Percentiles rank a stretch among this genome's conserved stretches.
Evolutionary conservation across 108 stramenopile genomes (phyloP).

Genomic region (Skeletonema menzelii): DNA sequence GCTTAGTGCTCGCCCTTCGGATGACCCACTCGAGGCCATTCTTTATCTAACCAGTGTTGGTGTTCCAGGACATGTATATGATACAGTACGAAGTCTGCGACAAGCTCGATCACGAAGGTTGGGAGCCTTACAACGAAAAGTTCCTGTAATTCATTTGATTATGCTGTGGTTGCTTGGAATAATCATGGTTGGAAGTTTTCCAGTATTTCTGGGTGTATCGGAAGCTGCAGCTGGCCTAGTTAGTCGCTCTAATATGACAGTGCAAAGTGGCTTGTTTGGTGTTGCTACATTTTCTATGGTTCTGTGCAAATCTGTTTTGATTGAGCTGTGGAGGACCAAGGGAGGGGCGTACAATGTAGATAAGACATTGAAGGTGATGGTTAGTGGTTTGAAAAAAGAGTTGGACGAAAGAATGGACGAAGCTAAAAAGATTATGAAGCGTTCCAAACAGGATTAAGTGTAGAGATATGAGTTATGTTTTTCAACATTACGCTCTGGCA

Average conservation of each 20-base stretch:
- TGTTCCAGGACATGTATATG: constrained; percentile 75
- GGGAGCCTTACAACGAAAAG: constrained; percentile 85
- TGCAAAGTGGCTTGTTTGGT: constrained; percentile 50
- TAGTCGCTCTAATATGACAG: constrained; percentile 36
- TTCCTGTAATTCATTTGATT: constrained; percentile 65
- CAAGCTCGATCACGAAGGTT: constrained; percentile 75
- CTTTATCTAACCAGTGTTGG: constrained; percentile 88
- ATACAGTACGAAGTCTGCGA: constrained; percentile 78
- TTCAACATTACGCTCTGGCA: not conserved
- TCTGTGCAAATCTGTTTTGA: constrained; percentile 65
- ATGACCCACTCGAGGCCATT: constrained; percentile 86
- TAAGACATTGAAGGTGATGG: constrained; percentile 74
- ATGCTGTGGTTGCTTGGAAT: constrained; percentile 72
- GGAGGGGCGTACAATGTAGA: constrained; percentile 86
- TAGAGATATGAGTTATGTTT: not conserved
- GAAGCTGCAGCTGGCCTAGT: constrained; percentile 56
- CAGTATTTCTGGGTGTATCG: constrained; percentile 74
- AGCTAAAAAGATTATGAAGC: constrained; percentile 61
- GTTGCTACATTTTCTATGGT: constrained; percentile 63
- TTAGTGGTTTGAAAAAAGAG: constrained; percentile 75
- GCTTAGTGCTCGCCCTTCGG: constrained; percentile 68
- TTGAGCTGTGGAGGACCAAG: constrained; percentile 67
- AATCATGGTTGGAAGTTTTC: constrained; percentile 69
- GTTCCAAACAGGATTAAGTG: constrained; percentile 27
- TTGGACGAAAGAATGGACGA: constrained; percentile 55